These are phyloP conservation scores for Fusarium verticillioides DNA, from an alignment of 2,329 filamentous ascomycete species.

Conservation along the genomic window DNA sequence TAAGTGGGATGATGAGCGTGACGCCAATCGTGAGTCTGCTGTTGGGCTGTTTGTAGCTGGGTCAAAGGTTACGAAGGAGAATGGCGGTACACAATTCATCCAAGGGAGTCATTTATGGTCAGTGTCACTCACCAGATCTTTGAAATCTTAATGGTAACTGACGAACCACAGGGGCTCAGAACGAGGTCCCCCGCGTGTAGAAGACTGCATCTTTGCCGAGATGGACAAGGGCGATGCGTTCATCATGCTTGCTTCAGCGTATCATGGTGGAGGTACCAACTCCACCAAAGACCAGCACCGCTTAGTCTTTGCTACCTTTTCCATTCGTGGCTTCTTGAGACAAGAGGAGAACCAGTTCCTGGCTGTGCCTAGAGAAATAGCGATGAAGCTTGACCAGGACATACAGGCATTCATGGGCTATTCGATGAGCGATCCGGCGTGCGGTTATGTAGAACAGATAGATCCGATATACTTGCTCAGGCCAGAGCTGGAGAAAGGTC, in stretches of 20 bases:
- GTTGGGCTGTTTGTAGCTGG: slow-evolving; percentile 10
- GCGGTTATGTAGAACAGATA: slow-evolving; percentile 28
- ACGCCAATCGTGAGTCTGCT: not conserved
- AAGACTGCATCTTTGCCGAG: slow-evolving; percentile 23
- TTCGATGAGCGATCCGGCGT: slow-evolving; percentile 26
- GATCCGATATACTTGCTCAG: slow-evolving; percentile 30
- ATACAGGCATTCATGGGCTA: slow-evolving; percentile 30
- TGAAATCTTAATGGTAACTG: not conserved
- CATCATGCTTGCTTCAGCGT: slow-evolving; percentile 29
- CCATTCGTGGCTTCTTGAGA: slow-evolving; percentile 11
- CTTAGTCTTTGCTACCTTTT: slow-evolving; percentile 15
- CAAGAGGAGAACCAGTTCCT: slow-evolving; percentile 35
- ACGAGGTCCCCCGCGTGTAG: slow-evolving; percentile 7
- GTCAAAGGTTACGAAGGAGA: slow-evolving; percentile 9
- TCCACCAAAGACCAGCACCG: slow-evolving; percentile 20
- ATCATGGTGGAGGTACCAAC: slow-evolving; percentile 25
- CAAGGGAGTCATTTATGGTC: slow-evolving; percentile 26
- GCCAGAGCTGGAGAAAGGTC: slow-evolving; percentile 14
- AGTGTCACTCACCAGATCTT: not conserved
- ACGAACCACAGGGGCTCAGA: not conserved
- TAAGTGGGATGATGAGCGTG: slow-evolving; percentile 2
- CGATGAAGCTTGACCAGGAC: slow-evolving; percentile 7
- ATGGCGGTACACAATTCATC: slow-evolving; percentile 30
- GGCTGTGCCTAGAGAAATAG: slow-evolving; percentile 2
- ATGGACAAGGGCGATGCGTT: slow-evolving; percentile 33